Evolutionary conservation across 306 rosid genomes (phyloP).

Genomic region (Castanea sativa): DNA sequence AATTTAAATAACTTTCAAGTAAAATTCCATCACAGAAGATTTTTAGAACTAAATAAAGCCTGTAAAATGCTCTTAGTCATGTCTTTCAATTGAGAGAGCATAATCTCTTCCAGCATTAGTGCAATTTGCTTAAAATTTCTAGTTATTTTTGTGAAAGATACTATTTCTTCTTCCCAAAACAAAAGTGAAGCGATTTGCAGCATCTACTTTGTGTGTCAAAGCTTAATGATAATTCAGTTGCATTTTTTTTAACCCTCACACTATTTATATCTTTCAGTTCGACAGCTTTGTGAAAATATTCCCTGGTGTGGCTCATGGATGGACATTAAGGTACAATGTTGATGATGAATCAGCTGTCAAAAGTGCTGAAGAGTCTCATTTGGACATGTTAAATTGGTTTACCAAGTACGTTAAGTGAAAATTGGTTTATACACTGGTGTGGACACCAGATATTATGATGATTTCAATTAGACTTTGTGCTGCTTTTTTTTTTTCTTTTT

Average conservation of each 20-base stretch:
- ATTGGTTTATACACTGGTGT: too few species aligned
- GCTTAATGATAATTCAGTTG: background rate
- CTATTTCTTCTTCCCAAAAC: background rate
- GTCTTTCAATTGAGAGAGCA: too few species aligned
- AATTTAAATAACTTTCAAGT: too few species aligned
- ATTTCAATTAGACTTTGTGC: too few species aligned
- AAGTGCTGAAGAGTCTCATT: slow-evolving; percentile 37
- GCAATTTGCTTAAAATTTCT: background rate
- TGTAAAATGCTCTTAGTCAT: too few species aligned
- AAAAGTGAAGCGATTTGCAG: background rate
- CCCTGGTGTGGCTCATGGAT: slow-evolving; percentile 46
- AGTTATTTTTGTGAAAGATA: background rate
- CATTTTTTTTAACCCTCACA: background rate
- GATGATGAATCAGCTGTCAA: slow-evolving; percentile 28
- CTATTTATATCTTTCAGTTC: slow-evolving; percentile 22
- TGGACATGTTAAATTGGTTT: slow-evolving; percentile 35
- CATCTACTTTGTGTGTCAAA: background rate
- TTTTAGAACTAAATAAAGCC: too few species aligned
- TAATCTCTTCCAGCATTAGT: too few species aligned
- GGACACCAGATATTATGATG: too few species aligned
- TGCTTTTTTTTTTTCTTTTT: too few species aligned
- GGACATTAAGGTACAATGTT: slow-evolving; percentile 34
- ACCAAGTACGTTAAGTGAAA: background rate
- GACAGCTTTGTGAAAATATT: slow-evolving; percentile 58
- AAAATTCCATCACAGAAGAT: too few species aligned